These are phyloP conservation scores for Xylariaceae sp. DNA, from an alignment of 2,329 filamentous ascomycete genomes.

Conservation along the genomic window DNA sequence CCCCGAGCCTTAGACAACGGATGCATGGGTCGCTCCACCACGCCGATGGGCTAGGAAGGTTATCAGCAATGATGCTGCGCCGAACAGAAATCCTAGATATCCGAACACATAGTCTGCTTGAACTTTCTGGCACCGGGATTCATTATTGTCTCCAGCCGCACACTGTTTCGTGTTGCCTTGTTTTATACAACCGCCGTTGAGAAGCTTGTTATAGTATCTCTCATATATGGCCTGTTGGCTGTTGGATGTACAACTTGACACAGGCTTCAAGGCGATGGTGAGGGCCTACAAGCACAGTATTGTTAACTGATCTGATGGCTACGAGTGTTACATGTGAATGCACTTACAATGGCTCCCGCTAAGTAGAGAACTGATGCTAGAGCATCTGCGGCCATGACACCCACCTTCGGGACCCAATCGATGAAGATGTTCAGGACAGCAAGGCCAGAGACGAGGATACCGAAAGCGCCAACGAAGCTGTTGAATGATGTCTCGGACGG, in stretches of 20 bases:
- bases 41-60: slow-evolving; percentile 20
- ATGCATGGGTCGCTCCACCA: slow-evolving; percentile 6
- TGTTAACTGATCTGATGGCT: background rate
- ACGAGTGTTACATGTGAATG: background rate
- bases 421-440: slow-evolving; percentile 28
- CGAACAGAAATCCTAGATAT: slow-evolving; percentile 28
- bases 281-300: slow-evolving; percentile 22
- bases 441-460: slow-evolving; percentile 29
- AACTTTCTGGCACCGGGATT: slow-evolving; percentile 27
- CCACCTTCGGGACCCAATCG: slow-evolving; percentile 28
- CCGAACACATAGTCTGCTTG: slow-evolving; percentile 33
- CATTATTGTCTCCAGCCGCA: too few relatives aligned
- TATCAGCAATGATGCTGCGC: slow-evolving; percentile 21
- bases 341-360: slow-evolving; percentile 33
- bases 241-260: slow-evolving; percentile 28
- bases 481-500: slow-evolving; percentile 34
- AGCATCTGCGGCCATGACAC: slow-evolving; percentile 26
- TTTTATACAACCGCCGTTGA: slow-evolving; percentile 31
- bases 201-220: slow-evolving; percentile 27
- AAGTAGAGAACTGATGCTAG: slow-evolving; percentile 32
- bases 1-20: too few relatives aligned
- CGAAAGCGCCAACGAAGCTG: slow-evolving; percentile 34
- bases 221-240: background rate
- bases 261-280: slow-evolving; percentile 30
- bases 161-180: too few relatives aligned